Base-by-base conservation (phyloP, 257 asterid species). In the Gardenia jasminoides region DNA sequence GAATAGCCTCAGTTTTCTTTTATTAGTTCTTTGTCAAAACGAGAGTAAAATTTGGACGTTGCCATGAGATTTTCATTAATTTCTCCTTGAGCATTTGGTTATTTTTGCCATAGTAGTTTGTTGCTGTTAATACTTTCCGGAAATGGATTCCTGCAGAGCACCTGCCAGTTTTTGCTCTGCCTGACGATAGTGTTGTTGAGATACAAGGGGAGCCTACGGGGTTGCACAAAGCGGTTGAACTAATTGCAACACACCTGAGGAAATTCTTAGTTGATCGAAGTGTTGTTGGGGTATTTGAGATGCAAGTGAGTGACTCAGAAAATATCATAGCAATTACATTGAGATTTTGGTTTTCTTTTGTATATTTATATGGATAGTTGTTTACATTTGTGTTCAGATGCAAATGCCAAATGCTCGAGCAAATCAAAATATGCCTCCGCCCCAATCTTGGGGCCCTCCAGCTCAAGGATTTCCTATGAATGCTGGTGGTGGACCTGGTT, bases 141-240 rank as follows among this genome's bases (percentile, higher is more conserved):
- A 70, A 78, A 70, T 69, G 69, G 17, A 41, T 81, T 33, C 80
- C 67, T 77, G 84, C 97, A 94, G 98, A 88, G 81, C 85, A 90
- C 86, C 86, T 94, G 77, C 98, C 98, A 3, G 78, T 87, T 31
- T 89, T 89, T 86, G 98, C 97, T 76, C 83, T 94, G 76, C 88
- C 91, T 17, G 97, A 94, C 73, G 97, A 94, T 81, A 92, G 94
- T 80, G 88, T 94, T 82, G 97, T 94, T 82, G 98, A 92, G 92
- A 88, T 94, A 86, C 96, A 90, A 83, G 98, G 98, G 84, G 96
- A 91, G 73, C 90, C 97, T 65, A 86, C 89, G 41, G 91, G 90
- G 22, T 79, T 88, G 85, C 92, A 89, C 44, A 92, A 89, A 88
- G 98, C 96, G 43, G 90, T 92, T 77, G 98, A 92, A 83, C 78